Evolutionary conservation across 768 basidiomycete species (phyloP).

Genomic region (Ramaria sp.): DNA sequence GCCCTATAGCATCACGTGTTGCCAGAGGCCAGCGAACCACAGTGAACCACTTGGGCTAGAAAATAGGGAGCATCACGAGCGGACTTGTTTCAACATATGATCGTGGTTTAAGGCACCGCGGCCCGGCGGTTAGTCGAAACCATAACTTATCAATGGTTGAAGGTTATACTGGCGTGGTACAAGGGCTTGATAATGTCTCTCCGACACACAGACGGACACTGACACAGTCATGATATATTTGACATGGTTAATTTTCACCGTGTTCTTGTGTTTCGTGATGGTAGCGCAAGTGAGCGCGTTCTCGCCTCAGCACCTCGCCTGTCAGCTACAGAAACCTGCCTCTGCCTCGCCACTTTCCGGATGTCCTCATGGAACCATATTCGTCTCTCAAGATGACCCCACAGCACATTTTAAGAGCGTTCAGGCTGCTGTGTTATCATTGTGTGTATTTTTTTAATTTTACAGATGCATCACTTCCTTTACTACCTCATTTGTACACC

Average conservation of each 20-base stretch:
- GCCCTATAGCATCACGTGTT: no score
- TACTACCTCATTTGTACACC: neutral
- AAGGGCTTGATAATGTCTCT: neutral
- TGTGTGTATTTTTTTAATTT: slow-evolving; percentile 28
- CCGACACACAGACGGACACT: neutral
- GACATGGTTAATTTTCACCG: neutral
- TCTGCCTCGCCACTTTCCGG: slow-evolving; percentile 34
- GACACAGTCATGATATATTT: neutral
- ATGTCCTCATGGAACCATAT: slow-evolving; percentile 50
- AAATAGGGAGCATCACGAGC: no score
- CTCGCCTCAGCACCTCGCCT: slow-evolving; percentile 36
- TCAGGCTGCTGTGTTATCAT: slow-evolving; percentile 44
- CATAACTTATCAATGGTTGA: neutral
- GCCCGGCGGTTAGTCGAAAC: no score
- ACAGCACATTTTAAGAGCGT: slow-evolving; percentile 37
- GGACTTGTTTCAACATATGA: neutral
- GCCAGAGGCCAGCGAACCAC: neutral
- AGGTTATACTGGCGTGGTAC: neutral
- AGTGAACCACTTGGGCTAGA: no score
- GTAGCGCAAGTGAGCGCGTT: slow-evolving; percentile 20
- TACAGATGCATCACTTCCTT: neutral
- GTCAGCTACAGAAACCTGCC: slow-evolving; percentile 40
- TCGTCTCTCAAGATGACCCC: slow-evolving; percentile 39
- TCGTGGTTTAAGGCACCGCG: neutral
- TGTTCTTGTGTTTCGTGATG: neutral